These are phyloP conservation scores for Talaromyces sp. DNA, from an alignment of 2,329 filamentous ascomycete genomes.

Conservation along the genomic window DNA sequence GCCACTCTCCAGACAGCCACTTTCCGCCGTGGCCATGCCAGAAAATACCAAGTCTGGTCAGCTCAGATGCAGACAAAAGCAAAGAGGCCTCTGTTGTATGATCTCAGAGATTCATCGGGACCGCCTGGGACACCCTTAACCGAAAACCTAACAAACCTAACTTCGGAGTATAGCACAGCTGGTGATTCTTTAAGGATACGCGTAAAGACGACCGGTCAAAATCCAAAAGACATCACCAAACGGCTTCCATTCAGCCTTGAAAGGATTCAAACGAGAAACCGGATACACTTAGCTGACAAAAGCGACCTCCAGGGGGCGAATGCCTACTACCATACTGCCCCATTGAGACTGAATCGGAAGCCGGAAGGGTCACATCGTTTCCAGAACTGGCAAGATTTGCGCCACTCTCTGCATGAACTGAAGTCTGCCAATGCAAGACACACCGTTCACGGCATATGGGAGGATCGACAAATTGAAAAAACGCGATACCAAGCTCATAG, in stretches of 20 bases:
- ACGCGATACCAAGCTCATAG: background rate
- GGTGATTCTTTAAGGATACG: background rate
- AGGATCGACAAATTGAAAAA: background rate
- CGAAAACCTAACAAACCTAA: conserved; percentile 26
- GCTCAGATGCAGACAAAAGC: conserved; percentile 40
- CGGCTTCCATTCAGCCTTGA: background rate
- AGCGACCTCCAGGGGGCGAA: background rate
- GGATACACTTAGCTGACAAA: background rate
- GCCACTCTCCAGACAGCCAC: background rate
- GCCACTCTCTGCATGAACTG: conserved; percentile 3
- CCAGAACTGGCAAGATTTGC: background rate
- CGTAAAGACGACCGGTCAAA: background rate
- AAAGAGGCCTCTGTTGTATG: conserved; percentile 14
- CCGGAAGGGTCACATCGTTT: background rate
- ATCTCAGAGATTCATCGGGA: conserved; percentile 25
- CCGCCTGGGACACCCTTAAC: conserved; percentile 42
- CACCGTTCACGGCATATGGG: background rate
- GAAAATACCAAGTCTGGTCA: conserved; percentile 41
- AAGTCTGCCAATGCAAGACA: background rate
- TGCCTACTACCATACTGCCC: background rate
- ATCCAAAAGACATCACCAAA: background rate
- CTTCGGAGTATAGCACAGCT: conserved; percentile 14
- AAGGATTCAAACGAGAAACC: background rate
- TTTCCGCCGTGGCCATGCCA: conserved; percentile 10
- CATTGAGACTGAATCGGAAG: background rate